These are phyloP conservation scores for Phyllosticta ampelicida DNA, from an alignment of 2,329 filamentous ascomycete genomes.

Conservation along the genomic window DNA sequence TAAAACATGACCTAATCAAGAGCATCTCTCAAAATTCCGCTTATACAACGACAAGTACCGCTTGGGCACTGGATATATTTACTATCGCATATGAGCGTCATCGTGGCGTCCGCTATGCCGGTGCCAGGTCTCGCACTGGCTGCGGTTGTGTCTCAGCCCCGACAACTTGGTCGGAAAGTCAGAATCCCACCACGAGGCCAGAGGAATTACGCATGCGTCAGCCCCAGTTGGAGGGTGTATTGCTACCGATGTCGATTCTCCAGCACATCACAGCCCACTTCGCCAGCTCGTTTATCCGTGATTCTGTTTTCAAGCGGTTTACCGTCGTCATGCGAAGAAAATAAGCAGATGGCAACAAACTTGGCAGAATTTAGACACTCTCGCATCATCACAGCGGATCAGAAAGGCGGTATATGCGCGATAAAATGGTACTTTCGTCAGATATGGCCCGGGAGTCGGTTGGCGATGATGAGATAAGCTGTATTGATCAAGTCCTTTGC, in stretches of 20 bases:
- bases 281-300: not conserved
- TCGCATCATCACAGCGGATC: not conserved
- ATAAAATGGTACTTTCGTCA: not conserved
- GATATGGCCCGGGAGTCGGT: not conserved
- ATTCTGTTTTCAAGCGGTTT: not conserved
- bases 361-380: not conserved
- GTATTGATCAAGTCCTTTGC: not conserved
- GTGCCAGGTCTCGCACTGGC: not conserved
- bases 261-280: not conserved
- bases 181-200: not conserved
- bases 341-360: not conserved
- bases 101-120: constrained; percentile 3
- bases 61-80: not conserved
- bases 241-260: not conserved
- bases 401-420: not conserved
- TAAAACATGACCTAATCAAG: constrained; percentile 4
- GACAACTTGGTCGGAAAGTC: not conserved
- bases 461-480: not conserved
- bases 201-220: not conserved
- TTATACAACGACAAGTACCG: not conserved
- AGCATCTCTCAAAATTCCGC: not conserved
- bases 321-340: not conserved
- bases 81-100: constrained; percentile 4
- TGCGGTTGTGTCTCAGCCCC: constrained; percentile 9
- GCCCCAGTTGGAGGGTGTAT: not conserved